These are phyloP conservation scores for Capronia americana DNA, from an alignment of 2,329 filamentous ascomycete genomes.

Conservation along the genomic window DNA sequence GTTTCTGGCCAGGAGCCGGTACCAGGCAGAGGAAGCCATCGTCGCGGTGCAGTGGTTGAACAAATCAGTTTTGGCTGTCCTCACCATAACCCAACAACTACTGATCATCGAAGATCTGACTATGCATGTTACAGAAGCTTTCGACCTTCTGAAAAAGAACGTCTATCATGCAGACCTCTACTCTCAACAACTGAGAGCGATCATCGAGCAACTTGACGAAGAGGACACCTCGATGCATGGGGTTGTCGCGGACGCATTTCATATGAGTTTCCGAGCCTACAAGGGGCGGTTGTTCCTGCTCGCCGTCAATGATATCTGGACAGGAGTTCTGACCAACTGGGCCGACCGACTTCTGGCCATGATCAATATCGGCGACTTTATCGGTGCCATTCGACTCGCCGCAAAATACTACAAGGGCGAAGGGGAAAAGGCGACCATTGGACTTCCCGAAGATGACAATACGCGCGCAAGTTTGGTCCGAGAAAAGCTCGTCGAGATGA, in stretches of 20 bases:
- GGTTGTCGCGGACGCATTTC: conserved; percentile 94
- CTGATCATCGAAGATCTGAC: conserved; percentile 89
- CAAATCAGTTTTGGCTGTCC: conserved; percentile 84
- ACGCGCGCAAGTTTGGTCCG: conserved; percentile 80
- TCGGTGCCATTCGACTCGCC: conserved; percentile 86
- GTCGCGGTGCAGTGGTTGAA: conserved; percentile 97
- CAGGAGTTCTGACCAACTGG: conserved; percentile 95
- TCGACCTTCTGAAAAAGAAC: conserved; percentile 88
- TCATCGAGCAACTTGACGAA: conserved; percentile 89
- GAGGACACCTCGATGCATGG: conserved; percentile 90
- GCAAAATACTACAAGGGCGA: conserved; percentile 91
- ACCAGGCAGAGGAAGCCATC: conserved; percentile 93
- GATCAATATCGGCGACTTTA: conserved; percentile 97
- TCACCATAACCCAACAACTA: conserved; percentile 92
- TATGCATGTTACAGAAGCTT: conserved; percentile 91
- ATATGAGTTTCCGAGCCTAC: conserved; percentile 96
- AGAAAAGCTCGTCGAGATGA: conserved; percentile 91
- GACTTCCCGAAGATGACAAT: conserved; percentile 80
- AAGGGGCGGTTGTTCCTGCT: conserved; percentile 91
- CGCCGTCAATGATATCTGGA: conserved; percentile 90
- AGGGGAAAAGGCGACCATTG: conserved; percentile 92
- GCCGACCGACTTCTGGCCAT: conserved; percentile 89
- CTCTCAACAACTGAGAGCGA: conserved; percentile 78
- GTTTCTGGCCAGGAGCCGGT: conserved; percentile 83
- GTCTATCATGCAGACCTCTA: conserved; percentile 93